Conservation (phyloP, 768 basidiomycete species). For the Astraeus odoratus region DNA sequence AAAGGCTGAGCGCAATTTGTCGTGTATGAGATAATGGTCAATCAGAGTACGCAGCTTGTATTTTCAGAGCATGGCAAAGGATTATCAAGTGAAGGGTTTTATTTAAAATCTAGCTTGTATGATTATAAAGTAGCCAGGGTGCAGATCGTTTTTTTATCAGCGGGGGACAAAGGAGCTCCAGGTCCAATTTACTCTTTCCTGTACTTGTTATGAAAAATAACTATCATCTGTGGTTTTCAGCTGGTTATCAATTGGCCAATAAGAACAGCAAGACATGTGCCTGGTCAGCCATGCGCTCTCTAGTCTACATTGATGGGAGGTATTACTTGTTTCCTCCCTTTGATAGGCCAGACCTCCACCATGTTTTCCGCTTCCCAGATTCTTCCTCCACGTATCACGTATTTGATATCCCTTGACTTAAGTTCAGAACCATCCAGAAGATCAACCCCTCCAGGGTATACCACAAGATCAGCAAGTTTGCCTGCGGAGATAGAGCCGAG, state of each 20-base stretch:
- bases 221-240: too few relatives aligned
- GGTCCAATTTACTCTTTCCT: too few relatives aligned
- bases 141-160: too few relatives aligned
- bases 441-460: constrained; percentile 58
- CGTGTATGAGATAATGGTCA: background rate
- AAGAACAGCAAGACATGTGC: too few relatives aligned
- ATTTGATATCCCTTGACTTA: constrained; percentile 42
- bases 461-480: constrained; percentile 65
- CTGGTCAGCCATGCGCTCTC: background rate
- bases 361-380: constrained; percentile 63
- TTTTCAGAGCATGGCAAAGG: too few relatives aligned
- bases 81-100: too few relatives aligned
- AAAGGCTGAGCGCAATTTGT: background rate
- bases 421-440: constrained; percentile 47
- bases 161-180: too few relatives aligned
- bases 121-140: too few relatives aligned
- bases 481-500: constrained; percentile 57
- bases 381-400: constrained; percentile 61
- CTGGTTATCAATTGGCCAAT: too few relatives aligned
- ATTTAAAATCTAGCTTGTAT: too few relatives aligned
- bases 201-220: too few relatives aligned
- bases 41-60: too few relatives aligned
- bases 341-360: constrained; percentile 67
- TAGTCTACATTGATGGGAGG: constrained; percentile 54
- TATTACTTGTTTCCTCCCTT: constrained; percentile 45